phyloP scores from a whole-genome alignment of 768 basidiomycete genomes.

The Xerocomellus chrysenteron region DNA sequence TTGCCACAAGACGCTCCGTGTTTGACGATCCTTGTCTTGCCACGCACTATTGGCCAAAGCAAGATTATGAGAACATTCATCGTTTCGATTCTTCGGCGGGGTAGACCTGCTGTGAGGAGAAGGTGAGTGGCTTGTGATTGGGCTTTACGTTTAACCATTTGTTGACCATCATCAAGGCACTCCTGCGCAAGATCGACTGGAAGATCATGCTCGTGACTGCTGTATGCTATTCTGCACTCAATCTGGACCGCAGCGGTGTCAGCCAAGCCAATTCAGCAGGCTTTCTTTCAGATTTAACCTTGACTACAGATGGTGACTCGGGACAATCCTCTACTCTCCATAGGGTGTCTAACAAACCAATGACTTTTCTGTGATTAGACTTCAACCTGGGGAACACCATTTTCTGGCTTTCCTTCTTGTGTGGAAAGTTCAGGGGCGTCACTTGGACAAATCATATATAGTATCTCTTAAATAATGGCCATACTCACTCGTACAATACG shows the following conservation, averaged over 20 bases:
- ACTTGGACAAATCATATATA: too few relatives aligned
- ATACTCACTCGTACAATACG: too few relatives aligned
- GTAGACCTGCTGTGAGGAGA: slow-evolving; percentile 60
- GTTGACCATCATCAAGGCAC: slow-evolving; percentile 28
- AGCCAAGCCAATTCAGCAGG: slow-evolving; percentile 57
- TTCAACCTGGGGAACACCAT: slow-evolving; percentile 56
- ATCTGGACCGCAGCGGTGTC: slow-evolving; percentile 53
- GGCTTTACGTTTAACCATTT: background rate
- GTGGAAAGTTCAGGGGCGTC: slow-evolving; percentile 42
- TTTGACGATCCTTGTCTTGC: slow-evolving; percentile 47
- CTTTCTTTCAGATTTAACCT: slow-evolving; percentile 51
- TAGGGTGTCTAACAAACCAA: background rate
- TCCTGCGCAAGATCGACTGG: slow-evolving; percentile 58
- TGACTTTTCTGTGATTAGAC: slow-evolving; percentile 31
- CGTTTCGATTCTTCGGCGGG: slow-evolving; percentile 55
- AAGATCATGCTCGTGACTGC: slow-evolving; percentile 58
- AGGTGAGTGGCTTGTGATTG: slow-evolving; percentile 23
- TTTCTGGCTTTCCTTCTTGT: slow-evolving; percentile 49
- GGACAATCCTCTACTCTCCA: background rate
- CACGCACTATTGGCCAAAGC: slow-evolving; percentile 39
- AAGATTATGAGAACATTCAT: slow-evolving; percentile 52
- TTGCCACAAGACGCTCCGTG: slow-evolving; percentile 50
- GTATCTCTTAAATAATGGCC: too few relatives aligned
- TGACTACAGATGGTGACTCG: slow-evolving; percentile 37
- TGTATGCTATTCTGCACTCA: slow-evolving; percentile 55